Base-by-base conservation (phyloP, 2,329 filamentous ascomycete species). In the Pseudogymnoascus sp. region DNA sequence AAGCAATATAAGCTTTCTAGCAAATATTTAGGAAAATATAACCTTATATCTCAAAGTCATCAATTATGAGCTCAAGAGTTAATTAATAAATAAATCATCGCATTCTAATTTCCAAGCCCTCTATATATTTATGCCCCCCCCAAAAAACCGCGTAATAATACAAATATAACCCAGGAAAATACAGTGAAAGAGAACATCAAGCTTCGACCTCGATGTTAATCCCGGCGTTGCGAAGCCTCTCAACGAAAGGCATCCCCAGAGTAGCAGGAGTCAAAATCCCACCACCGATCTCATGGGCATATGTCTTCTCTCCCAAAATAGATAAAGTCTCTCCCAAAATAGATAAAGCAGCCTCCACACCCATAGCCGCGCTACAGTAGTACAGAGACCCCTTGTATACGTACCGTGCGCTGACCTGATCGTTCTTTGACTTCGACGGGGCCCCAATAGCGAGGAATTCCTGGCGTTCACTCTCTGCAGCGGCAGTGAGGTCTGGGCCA, bases 221-320 rank as follows among this genome's bases (percentile, higher is more conserved):
- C 7, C 43, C 43, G 7, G n/a, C 43, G 33, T 18, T 54, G 43
- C 43, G 25, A 33, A 54, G 43, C 43, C 43, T 54, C 25, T 54
- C 43, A 1, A 54, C 16, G n/a, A 54, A 54, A 54, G 43, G 43
- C 38, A 60, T 74, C 6, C 78, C 79, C 63, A 82, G 61, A 33
- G 71, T 75, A 18, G 77, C 76, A 18, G 79, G 72, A 1, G 79
- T 82, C 16, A 81, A 70, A 43, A 81, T 73, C 4, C 79, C 79
- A 18, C 75, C 74, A 2, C 75, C 71, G 18, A 77, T 72, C 25
- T 72, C 70, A 60, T 72, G 73, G 61, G 70, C 74, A 18, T 77
- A 69, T 43, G 74, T 70, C 37, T 75, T 71, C 62, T 77, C 75
- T n/a, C 75, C 70, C 18, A 62, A 22, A 39, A 62, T 12, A 2